Evolutionary conservation across 352 stramenopile genomes (phyloP).

Genomic region (Phytophthora crassamura): DNA sequence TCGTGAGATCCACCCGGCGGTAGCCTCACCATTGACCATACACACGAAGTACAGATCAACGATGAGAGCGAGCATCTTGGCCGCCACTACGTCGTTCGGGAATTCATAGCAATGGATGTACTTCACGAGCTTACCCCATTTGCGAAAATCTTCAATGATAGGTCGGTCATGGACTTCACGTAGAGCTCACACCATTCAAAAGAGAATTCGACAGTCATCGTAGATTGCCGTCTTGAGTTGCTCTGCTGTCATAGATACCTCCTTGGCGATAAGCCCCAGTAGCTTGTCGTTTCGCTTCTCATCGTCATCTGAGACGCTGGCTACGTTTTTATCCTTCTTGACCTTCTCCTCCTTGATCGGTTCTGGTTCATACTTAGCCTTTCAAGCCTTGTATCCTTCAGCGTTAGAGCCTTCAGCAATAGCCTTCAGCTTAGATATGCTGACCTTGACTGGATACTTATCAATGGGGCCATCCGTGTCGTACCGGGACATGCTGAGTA

Average conservation of each 20-base stretch:
- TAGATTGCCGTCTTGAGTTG: neutral
- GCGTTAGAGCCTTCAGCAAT: neutral
- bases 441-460: neutral
- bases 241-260: neutral
- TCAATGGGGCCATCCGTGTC: neutral
- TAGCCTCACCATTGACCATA: constrained; percentile 1
- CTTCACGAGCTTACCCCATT: neutral
- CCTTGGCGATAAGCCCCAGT: neutral
- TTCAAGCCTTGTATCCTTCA: neutral
- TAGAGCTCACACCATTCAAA: neutral
- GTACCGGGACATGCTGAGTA: neutral
- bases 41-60: neutral
- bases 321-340: neutral
- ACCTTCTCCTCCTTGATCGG: neutral
- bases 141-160: neutral
- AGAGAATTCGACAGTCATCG: neutral
- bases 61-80: neutral
- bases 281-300: neutral
- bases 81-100: neutral
- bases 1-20: neutral
- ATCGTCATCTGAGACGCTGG: neutral
- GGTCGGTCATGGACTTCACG: neutral
- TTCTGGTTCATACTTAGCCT: neutral
- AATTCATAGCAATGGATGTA: constrained; percentile 4
- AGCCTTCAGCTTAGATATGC: neutral